These are phyloP conservation scores for Lathyrus sativus DNA, from an alignment of 306 rosid genomes.

Conservation along the genomic window DNA sequence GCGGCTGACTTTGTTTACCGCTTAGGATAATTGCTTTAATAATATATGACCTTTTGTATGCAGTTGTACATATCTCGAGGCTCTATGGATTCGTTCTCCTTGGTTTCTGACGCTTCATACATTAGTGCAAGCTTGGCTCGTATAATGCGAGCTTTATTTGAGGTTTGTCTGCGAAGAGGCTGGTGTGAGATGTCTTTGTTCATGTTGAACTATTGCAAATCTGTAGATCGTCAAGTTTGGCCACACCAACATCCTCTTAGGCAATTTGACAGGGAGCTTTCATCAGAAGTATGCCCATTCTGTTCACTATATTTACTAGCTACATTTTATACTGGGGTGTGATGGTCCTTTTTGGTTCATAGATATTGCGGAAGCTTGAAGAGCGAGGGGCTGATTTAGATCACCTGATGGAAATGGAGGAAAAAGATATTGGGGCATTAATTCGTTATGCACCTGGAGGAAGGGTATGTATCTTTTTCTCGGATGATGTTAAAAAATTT, in stretches of 20 bases:
- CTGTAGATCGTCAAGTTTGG: conserved; percentile 98
- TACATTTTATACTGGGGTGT: conserved; percentile 32
- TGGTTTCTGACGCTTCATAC: conserved; percentile 94
- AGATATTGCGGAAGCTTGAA: conserved; percentile 83
- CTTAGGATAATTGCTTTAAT: conserved; percentile 28
- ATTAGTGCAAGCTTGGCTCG: conserved; percentile 99
- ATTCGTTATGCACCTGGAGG: conserved; percentile 91
- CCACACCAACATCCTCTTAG: conserved; percentile 93
- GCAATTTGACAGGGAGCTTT: conserved; percentile 86
- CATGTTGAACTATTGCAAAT: conserved; percentile 97
- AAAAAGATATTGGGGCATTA: conserved; percentile 89
- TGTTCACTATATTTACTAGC: conserved; percentile 35
- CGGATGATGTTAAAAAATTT: conserved; percentile 30
- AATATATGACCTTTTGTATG: conserved; percentile 41
- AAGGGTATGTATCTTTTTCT: conserved; percentile 58
- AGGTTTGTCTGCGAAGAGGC: conserved; percentile 87
- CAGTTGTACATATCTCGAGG: conserved; percentile 96
- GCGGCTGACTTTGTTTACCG: conserved; percentile 27
- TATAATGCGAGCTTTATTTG: conserved; percentile 88
- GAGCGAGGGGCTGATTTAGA: conserved; percentile 86
- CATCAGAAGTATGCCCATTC: conserved; percentile 66
- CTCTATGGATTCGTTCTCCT: conserved; percentile 76
- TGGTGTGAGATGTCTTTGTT: conserved; percentile 93
- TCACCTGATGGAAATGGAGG: conserved; percentile 87
- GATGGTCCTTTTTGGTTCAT: conserved; percentile 37